Conservation (phyloP, 257 asterid genomes). For the Euphrasia confusa region DNA sequence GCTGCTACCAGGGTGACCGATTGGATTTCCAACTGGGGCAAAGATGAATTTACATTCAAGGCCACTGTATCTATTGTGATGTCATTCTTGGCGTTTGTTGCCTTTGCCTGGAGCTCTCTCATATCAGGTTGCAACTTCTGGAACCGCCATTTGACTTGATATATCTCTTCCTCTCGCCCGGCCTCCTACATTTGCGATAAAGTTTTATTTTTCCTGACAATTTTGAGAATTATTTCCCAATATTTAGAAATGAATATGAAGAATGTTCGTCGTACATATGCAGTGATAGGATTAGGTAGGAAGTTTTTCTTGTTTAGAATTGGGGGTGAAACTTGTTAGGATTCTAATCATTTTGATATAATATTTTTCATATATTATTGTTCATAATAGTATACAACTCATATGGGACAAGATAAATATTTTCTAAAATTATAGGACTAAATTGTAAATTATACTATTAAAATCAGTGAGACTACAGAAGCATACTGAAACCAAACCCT, state of each 20-base stretch:
- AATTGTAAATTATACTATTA: too few relatives aligned
- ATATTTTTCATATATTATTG: too few relatives aligned
- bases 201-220: neutral
- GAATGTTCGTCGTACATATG: neutral
- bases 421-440: too few relatives aligned
- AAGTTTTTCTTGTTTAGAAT: constrained; percentile 6
- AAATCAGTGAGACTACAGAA: too few relatives aligned
- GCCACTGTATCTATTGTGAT: constrained; percentile 70
- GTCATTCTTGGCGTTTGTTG: constrained; percentile 72
- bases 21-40: constrained; percentile 85
- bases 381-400: too few relatives aligned
- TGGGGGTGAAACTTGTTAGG: constrained; percentile 6
- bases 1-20: constrained; percentile 83
- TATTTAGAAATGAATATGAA: constrained; percentile 6
- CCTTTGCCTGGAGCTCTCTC: constrained; percentile 65
- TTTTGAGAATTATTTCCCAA: neutral
- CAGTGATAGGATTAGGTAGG: neutral
- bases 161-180: neutral
- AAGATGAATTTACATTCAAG: constrained; percentile 68
- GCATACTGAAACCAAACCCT: too few relatives aligned
- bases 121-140: constrained; percentile 66
- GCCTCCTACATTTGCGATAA: neutral
- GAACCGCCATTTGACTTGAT: constrained; percentile 29
- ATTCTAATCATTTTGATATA: neutral
- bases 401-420: too few relatives aligned